Evolutionary conservation across 345 rosid species (phyloP).

Genomic region (Euphorbia peplus): DNA sequence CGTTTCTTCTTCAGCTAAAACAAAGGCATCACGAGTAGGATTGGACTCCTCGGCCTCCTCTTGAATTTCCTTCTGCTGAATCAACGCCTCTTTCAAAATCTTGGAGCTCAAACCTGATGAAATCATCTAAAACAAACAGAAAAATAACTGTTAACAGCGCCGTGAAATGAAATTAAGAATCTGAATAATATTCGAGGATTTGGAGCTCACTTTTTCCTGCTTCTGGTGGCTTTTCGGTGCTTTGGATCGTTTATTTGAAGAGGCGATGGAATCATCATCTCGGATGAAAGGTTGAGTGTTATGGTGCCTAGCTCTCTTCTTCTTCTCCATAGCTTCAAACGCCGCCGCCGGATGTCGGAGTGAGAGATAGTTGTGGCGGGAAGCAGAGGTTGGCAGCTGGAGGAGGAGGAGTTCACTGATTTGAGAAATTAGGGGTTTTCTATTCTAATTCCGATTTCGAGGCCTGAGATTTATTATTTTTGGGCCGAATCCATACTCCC

Average conservation of each 20-base stretch:
- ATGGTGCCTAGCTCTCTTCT: conserved; percentile 58
- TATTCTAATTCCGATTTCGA: too few relatives aligned
- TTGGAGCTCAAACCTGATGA: conserved; percentile 69
- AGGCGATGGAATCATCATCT: conserved; percentile 39
- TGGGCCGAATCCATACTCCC: too few relatives aligned
- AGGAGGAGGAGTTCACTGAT: too few relatives aligned
- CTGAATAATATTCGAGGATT: neutral
- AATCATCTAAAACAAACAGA: conserved; percentile 44
- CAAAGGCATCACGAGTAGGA: conserved; percentile 28
- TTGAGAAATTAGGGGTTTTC: too few relatives aligned
- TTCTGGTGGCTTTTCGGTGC: conserved; percentile 62
- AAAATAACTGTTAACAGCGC: neutral
- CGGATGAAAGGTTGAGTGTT: conserved; percentile 65
- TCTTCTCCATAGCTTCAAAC: conserved; percentile 35
- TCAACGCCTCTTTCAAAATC: conserved; percentile 76
- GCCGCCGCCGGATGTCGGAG: too few relatives aligned
- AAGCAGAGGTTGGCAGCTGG: too few relatives aligned
- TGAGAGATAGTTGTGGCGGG: too few relatives aligned
- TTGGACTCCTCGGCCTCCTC: conserved; percentile 47
- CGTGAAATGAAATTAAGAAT: too few relatives aligned
- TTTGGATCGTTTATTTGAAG: conserved; percentile 59
- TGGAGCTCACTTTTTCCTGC: conserved; percentile 37
- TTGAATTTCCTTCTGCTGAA: conserved; percentile 76
- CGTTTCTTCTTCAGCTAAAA: conserved; percentile 37
- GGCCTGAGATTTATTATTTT: too few relatives aligned